Conservation (phyloP, 768 basidiomycete species). For the Rhizopogon roseolus region DNA sequence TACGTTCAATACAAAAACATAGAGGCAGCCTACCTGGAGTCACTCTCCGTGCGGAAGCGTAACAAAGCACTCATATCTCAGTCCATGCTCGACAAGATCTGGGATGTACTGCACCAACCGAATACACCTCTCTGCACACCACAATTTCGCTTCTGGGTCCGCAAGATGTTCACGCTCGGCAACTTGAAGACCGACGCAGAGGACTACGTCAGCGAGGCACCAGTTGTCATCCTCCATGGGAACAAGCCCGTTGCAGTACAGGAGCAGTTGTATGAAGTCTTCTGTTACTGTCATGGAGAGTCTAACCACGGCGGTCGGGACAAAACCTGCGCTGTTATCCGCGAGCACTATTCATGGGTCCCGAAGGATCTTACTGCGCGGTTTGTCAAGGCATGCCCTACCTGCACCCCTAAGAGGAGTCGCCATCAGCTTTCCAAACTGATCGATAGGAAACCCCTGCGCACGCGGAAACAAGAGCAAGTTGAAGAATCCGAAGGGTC, state of each 20-base stretch:
- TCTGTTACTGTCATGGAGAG: slow-evolving; percentile 67
- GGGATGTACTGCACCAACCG: slow-evolving; percentile 58
- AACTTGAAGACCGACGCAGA: slow-evolving; percentile 21
- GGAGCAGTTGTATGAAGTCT: slow-evolving; percentile 74
- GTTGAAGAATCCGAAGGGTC: neutral
- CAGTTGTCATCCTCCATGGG: slow-evolving; percentile 62
- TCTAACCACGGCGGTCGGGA: slow-evolving; percentile 74
- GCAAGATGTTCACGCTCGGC: slow-evolving; percentile 69
- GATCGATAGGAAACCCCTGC: neutral
- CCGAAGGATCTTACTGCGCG: slow-evolving; percentile 79
- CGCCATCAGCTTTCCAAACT: slow-evolving; percentile 16
- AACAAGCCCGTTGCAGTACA: slow-evolving; percentile 69
- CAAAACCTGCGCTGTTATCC: slow-evolving; percentile 64
- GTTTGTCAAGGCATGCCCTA: slow-evolving; percentile 78
- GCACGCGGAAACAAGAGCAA: neutral
- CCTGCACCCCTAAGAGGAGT: slow-evolving; percentile 50
- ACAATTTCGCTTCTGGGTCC: slow-evolving; percentile 80
- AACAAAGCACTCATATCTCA: slow-evolving; percentile 74
- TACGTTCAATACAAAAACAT: slow-evolving; percentile 55
- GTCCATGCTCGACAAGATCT: slow-evolving; percentile 65
- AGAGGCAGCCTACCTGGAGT: slow-evolving; percentile 52
- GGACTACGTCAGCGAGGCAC: slow-evolving; percentile 9
- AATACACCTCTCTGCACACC: slow-evolving; percentile 44
- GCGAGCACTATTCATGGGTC: slow-evolving; percentile 74
- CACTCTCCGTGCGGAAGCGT: slow-evolving; percentile 51